These are phyloP conservation scores for Skeletonema grethae DNA, from an alignment of 108 stramenopile genomes.

Conservation along the genomic window DNA sequence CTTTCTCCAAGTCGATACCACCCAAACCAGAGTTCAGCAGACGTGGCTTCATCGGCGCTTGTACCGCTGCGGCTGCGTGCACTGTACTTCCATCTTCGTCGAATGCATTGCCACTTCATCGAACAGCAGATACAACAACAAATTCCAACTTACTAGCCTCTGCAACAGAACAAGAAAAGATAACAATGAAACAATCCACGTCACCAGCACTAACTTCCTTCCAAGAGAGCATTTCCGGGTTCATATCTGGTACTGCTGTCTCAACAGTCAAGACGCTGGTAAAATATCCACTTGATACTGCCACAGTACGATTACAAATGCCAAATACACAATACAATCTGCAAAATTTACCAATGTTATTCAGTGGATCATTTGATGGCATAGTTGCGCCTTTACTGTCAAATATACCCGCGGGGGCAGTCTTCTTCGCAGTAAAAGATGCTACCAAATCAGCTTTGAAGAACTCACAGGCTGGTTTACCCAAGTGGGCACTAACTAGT, in stretches of 20 bases:
- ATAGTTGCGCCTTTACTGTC: slow-evolving; percentile 60
- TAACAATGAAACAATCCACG: background rate
- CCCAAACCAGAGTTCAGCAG: background rate
- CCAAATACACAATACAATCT: slow-evolving; percentile 65
- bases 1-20: background rate
- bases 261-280: slow-evolving; percentile 71
- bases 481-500: slow-evolving; percentile 62
- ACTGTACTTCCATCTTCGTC: background rate
- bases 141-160: background rate
- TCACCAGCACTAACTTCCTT: slow-evolving; percentile 22
- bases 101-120: slow-evolving; percentile 3
- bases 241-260: slow-evolving; percentile 70
- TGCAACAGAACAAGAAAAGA: background rate
- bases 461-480: slow-evolving; percentile 21
- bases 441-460: slow-evolving; percentile 58
- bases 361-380: slow-evolving; percentile 64
- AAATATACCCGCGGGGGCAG: slow-evolving; percentile 78
- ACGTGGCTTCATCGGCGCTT: slow-evolving; percentile 17
- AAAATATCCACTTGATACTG: slow-evolving; percentile 84
- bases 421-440: slow-evolving; percentile 87
- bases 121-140: background rate
- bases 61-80: slow-evolving; percentile 4
- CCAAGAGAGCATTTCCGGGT: slow-evolving; percentile 81
- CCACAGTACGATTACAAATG: slow-evolving; percentile 84
- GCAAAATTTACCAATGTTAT: slow-evolving; percentile 38